phyloP scores from a whole-genome alignment of 2,329 filamentous ascomycete species.

The Fusarium xylarioides region DNA sequence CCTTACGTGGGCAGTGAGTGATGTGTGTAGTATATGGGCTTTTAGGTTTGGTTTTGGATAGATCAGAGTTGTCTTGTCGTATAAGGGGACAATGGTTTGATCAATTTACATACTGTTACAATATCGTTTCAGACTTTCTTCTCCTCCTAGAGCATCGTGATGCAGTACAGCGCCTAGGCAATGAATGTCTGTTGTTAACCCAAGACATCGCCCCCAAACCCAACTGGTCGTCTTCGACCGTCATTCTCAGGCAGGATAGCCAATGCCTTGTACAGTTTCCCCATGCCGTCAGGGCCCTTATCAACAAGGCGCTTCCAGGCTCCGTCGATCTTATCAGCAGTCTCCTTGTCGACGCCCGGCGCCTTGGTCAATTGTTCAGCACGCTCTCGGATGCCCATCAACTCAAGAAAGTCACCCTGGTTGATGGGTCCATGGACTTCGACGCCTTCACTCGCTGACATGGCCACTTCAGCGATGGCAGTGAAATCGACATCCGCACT shows the following conservation, averaged over 20 bases:
- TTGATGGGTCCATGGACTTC: constrained; percentile 94
- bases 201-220: constrained; percentile 81
- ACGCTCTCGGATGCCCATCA: constrained; percentile 85
- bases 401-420: constrained; percentile 80
- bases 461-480: constrained; percentile 83
- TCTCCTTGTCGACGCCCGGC: constrained; percentile 52
- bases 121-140: background rate
- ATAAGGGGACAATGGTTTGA: constrained; percentile 13
- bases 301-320: constrained; percentile 89
- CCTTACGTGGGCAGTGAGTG: background rate
- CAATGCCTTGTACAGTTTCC: constrained; percentile 91
- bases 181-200: constrained; percentile 5
- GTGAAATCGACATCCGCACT: constrained; percentile 94
- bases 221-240: constrained; percentile 80
- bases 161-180: background rate
- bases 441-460: constrained; percentile 77
- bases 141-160: background rate
- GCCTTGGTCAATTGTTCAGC: constrained; percentile 71
- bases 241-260: constrained; percentile 86
- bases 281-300: constrained; percentile 85
- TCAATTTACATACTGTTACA: constrained; percentile 26
- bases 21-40: constrained; percentile 7
- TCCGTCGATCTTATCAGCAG: constrained; percentile 70
- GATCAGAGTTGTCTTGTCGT: background rate
- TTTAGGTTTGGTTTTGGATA: background rate